Base-by-base conservation (phyloP, 164 flowering plant species). In the Stephania yunnanensis region DNA sequence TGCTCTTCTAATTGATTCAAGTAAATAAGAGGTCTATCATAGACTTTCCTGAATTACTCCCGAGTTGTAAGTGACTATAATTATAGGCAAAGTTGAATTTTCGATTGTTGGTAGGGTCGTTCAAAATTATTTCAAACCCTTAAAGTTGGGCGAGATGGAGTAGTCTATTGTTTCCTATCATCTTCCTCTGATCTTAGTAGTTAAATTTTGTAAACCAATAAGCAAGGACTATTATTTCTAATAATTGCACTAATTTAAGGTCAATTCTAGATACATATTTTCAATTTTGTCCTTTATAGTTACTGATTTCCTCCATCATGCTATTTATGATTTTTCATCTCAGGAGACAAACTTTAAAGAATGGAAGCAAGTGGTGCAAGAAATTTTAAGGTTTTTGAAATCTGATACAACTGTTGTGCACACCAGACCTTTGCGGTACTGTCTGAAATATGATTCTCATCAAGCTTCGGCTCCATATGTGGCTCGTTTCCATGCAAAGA, bases 331-430 rank as follows among this genome's bases (percentile, higher is more conserved):
- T 46, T 52, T 55, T 42, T 64, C 69, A 11, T 20, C 5, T 77
- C 94, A 96, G 99, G 94, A 87, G 25, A 85, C 90, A 63, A 86
- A 85, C 81, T 91, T 94, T 81, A 96, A 84, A 83, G 99, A 96
- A 80, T 96, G 99, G 99, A 91, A 86, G 84, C 87, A 76, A 78
- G 91, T 96, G 65, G 86, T 87, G 71, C 97, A 92, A 82, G 99
- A 96, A 88, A 89, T 91, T 79, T 78, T 79, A 46, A 90, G 92
- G 20, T 94, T 96, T 80, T 82, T 85, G 82, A 86, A 87, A 80
- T 89, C 76, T 78, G 91, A 89, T 77, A 71, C 88, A 5, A 74
- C 85, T 66, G 85, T 82, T 76, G 64, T 75, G 74, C 85, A 83
- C 82, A 73, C 74, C 71, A 85, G 97, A 82, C 97, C 98, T 64